Conservation (phyloP, 257 asterid species). For the Nicotiana knightiana region DNA sequence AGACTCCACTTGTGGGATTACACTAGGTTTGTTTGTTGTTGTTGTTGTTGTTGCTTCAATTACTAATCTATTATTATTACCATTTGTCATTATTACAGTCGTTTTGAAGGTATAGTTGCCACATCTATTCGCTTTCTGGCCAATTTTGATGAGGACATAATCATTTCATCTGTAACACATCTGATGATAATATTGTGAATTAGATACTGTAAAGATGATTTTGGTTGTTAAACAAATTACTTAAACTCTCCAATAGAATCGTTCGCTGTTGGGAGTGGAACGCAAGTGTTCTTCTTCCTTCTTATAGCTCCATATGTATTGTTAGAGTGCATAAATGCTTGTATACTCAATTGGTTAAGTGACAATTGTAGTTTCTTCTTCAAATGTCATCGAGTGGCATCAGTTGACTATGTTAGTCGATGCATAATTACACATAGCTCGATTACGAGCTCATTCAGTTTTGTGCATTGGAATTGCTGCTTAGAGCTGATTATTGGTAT, state of each 20-base stretch:
- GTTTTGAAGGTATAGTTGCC: background rate
- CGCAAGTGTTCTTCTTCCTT: background rate
- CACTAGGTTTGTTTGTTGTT: no score
- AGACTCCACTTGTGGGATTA: no score
- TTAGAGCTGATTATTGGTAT: background rate
- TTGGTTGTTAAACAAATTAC: background rate
- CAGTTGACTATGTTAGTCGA: background rate
- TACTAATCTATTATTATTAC: background rate
- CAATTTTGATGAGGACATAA: background rate
- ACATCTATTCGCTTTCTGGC: background rate
- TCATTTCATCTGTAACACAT: background rate
- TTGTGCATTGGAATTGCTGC: background rate
- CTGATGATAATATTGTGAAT: background rate
- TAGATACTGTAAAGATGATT: background rate
- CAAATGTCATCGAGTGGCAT: background rate
- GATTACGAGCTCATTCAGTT: background rate
- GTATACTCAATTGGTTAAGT: background rate
- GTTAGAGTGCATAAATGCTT: background rate
- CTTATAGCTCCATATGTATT: background rate
- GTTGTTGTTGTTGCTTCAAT: no score
- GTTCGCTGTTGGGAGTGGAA: background rate
- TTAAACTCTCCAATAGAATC: background rate
- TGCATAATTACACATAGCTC: constrained; percentile 1
- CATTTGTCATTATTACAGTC: background rate
- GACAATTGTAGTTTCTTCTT: background rate